These are phyloP conservation scores for Candida gorgasii DNA, from an alignment of 805 yeast species.

Conservation along the genomic window DNA sequence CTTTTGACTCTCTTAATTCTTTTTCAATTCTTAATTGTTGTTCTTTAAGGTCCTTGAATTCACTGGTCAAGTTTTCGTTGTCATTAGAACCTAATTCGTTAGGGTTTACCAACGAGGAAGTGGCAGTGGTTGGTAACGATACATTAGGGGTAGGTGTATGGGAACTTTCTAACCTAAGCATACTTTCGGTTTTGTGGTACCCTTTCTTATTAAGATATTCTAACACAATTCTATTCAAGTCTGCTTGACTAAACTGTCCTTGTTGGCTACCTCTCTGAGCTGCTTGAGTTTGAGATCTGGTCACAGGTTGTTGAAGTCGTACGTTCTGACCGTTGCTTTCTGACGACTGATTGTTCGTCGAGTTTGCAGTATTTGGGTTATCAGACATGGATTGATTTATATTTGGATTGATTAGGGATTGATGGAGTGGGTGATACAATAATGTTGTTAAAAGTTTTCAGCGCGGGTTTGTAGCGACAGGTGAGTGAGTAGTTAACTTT, in stretches of 20 bases:
- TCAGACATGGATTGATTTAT: no score
- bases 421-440: not conserved
- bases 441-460: not conserved
- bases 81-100: slow-evolving; percentile 30
- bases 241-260: slow-evolving; percentile 72
- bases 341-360: not conserved
- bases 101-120: slow-evolving; percentile 34
- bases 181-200: slow-evolving; percentile 89
- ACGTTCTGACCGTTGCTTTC: slow-evolving; percentile 2
- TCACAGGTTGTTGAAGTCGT: slow-evolving; percentile 13
- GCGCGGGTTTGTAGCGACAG: not conserved
- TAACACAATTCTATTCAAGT: slow-evolving; percentile 85
- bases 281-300: slow-evolving; percentile 17
- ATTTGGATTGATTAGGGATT: no score
- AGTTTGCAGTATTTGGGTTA: not conserved
- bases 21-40: slow-evolving; percentile 33
- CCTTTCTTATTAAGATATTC: slow-evolving; percentile 94
- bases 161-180: slow-evolving; percentile 83
- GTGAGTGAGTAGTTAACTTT: no score
- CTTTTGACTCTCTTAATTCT: slow-evolving; percentile 40
- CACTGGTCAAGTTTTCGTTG: slow-evolving; percentile 29
- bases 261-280: slow-evolving; percentile 22
- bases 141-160: slow-evolving; percentile 56
- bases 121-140: slow-evolving; percentile 51
- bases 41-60: slow-evolving; percentile 37